These are phyloP conservation scores for Oidiodendron maius DNA, from an alignment of 495 filamentous ascomycete genomes.

Conservation along the genomic window DNA sequence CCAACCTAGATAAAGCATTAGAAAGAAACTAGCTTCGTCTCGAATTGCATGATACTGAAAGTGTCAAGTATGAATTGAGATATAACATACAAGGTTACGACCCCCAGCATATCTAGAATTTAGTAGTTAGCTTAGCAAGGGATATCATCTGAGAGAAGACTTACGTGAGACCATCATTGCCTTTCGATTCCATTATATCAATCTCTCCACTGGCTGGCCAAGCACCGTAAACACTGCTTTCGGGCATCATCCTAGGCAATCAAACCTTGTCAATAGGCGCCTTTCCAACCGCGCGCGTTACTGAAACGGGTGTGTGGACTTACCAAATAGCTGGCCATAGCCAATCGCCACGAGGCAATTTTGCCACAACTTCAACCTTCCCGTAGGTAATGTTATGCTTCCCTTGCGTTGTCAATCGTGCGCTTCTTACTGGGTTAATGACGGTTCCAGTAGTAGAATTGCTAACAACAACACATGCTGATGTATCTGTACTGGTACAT, in stretches of 20 bases:
- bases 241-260: slow-evolving; percentile 34
- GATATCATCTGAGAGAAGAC: not conserved
- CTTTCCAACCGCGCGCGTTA: too few species aligned
- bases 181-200: slow-evolving; percentile 25
- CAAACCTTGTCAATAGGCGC: not conserved
- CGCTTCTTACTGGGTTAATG: slow-evolving; percentile 34
- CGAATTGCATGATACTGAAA: too few species aligned
- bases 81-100: slow-evolving; percentile 7
- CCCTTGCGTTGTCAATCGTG: slow-evolving; percentile 32
- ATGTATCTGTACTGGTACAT: slow-evolving; percentile 24
- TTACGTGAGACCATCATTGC: slow-evolving; percentile 15
- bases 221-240: slow-evolving; percentile 26
- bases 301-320: too few species aligned
- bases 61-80: not conserved
- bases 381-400: slow-evolving; percentile 35
- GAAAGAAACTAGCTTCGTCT: too few species aligned
- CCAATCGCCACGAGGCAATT: slow-evolving; percentile 38
- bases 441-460: slow-evolving; percentile 32
- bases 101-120: slow-evolving; percentile 9
- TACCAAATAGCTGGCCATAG: slow-evolving; percentile 38
- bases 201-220: slow-evolving; percentile 32
- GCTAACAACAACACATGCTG: slow-evolving; percentile 23
- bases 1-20: not conserved
- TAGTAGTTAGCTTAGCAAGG: not conserved
- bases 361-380: slow-evolving; percentile 36